Evolutionary conservation across 140 eudicot genomes (phyloP), one percentile per base, ranked within the genome.

Genomic region (Erigeron philadelphicus): DNA sequence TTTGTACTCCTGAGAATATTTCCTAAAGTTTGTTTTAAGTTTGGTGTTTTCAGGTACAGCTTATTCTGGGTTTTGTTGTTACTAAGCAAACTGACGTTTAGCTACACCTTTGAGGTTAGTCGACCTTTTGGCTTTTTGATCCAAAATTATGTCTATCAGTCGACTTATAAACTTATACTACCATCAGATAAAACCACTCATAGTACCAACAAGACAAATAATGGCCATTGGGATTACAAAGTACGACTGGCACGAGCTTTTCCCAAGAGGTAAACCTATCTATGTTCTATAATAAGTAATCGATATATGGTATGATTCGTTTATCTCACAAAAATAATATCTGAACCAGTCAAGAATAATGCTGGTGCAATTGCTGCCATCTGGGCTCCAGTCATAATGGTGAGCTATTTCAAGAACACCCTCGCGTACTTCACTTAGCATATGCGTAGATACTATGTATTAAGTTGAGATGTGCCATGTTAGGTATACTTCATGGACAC

Each of bases 401-500:
- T 93, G 83, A 86, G 97, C 82, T 38, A 23, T 53, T 75, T 78
- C 53, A 50, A 72, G 8, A 61, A 44, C 48, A 61, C 10, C 16
- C 7, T 69, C 54, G 40, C 38, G 19, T 12, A 9, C 54, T 58
- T 57, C 62, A 55, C 11, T 47, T 10, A n/a, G 16, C 5, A 10
- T 19, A 12, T 56, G 63, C 43, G 64, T 65, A 15, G 31, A 11
- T 56, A 31, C 31, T 7, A 42, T 35, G 53, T 71, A 18, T 71
- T 61, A 65, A 52, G 38, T 55, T 18, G 18, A 67, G 61, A 42
- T 64, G 8, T 69, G 43, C 47, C 59, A 25, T 31, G 48, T 71
- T 82, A 91, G 97, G 95, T 91, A 18, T 93, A 89, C 79, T 93
- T 93, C 82, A 93, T 93, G 98, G 98, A 93, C 83, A 82, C 87